Conservation (phyloP, 139 green algal genomes). For the Volvox reticuliferus region DNA sequence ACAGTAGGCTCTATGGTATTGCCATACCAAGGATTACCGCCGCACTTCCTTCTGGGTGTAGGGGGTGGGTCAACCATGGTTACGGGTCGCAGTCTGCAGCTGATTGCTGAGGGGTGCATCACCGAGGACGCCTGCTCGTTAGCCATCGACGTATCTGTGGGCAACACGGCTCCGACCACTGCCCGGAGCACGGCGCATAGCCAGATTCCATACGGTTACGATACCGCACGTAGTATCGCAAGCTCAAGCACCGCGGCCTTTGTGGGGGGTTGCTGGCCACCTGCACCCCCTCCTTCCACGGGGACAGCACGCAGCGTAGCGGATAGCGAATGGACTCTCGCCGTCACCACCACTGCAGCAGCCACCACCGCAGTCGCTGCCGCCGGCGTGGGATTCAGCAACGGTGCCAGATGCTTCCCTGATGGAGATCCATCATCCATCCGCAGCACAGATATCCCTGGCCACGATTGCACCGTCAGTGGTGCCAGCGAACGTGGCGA, state of each 20-base stretch:
- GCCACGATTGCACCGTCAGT: not conserved
- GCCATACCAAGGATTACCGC: not conserved
- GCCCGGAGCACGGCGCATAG: constrained; percentile 37
- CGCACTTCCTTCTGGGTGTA: not conserved
- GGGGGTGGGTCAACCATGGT: too few species aligned
- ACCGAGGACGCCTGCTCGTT: constrained; percentile 10
- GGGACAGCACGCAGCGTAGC: constrained; percentile 34
- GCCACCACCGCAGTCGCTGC: not conserved
- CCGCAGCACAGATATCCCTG: too few species aligned
- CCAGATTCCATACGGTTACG: not conserved
- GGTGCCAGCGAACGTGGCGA: not conserved
- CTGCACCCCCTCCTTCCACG: constrained; percentile 13
- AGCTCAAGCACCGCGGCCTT: not conserved
- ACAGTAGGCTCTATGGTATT: not conserved
- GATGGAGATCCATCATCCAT: not conserved
- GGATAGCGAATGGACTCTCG: constrained; percentile 22
- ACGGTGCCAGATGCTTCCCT: not conserved
- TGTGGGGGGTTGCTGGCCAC: constrained; percentile 15
- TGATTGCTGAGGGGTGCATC: constrained; percentile 19
- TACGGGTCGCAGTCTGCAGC: constrained; percentile 21
- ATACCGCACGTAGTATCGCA: constrained; percentile 23
- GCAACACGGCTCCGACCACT: constrained; percentile 15
- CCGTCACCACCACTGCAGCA: too few species aligned
- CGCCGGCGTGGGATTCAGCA: not conserved
- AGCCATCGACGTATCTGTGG: not conserved